These are phyloP conservation scores for Xylariaceae sp. DNA, from an alignment of 2,329 filamentous ascomycete species.

Conservation along the genomic window DNA sequence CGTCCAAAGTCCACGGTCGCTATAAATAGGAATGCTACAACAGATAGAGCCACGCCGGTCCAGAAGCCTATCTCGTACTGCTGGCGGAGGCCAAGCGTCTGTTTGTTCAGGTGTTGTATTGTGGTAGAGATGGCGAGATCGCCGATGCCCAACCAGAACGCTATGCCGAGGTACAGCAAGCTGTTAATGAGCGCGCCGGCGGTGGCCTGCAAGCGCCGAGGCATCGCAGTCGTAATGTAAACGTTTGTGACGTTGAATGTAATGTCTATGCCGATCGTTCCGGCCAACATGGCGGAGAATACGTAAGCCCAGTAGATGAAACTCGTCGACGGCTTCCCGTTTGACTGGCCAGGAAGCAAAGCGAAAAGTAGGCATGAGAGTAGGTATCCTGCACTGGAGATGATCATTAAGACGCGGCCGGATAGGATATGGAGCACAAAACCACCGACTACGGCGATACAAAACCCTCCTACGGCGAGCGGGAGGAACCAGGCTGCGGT, in stretches of 20 bases:
- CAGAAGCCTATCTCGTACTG: slow-evolving; percentile 34
- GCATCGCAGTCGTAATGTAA: slow-evolving; percentile 71
- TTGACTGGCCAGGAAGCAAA: slow-evolving; percentile 54
- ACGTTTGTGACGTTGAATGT: slow-evolving; percentile 72
- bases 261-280: slow-evolving; percentile 70
- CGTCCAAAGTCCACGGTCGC: slow-evolving; percentile 30
- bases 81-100: slow-evolving; percentile 21
- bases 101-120: slow-evolving; percentile 21
- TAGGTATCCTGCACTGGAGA: slow-evolving; percentile 58
- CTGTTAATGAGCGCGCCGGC: slow-evolving; percentile 69
- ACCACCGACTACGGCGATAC: slow-evolving; percentile 60
- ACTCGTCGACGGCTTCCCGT: slow-evolving; percentile 33
- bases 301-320: slow-evolving; percentile 67
- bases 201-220: slow-evolving; percentile 62
- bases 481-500: slow-evolving; percentile 67
- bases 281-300: slow-evolving; percentile 65
- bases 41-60: slow-evolving; percentile 30
- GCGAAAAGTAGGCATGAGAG: slow-evolving; percentile 60
- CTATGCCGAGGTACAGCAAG: slow-evolving; percentile 66
- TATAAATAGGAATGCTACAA: slow-evolving; percentile 25
- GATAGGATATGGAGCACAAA: slow-evolving; percentile 64
- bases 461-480: slow-evolving; percentile 62
- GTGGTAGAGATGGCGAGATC: slow-evolving; percentile 59
- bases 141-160: slow-evolving; percentile 65
- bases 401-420: slow-evolving; percentile 57